Percentiles rank a stretch among this genome's conserved stretches.
phyloP scores from a whole-genome alignment of 305 asterid species.

The Ruellia speciosa region DNA sequence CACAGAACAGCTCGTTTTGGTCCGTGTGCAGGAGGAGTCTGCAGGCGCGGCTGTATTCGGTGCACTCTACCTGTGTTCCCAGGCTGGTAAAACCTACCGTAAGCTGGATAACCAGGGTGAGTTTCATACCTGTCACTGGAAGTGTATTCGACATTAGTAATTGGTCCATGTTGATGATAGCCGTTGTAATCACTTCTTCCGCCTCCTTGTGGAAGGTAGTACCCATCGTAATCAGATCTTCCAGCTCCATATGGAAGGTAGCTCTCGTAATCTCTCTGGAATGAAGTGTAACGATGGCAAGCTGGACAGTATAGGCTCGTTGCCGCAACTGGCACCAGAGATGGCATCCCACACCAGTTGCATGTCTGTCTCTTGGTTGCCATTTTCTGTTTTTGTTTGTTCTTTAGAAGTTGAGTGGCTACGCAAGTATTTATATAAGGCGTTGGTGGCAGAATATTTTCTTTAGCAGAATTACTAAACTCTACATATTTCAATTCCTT shows the following conservation, averaged over 20 bases:
- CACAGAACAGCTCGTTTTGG: conserved; percentile 58
- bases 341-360: conserved; percentile 30
- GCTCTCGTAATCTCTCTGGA: conserved; percentile 12
- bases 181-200: conserved; percentile 8
- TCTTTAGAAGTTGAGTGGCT: conserved; percentile 11
- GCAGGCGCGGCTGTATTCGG: conserved; percentile 21
- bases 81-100: conserved; percentile 17
- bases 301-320: conserved; percentile 27
- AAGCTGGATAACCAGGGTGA: conserved; percentile 18
- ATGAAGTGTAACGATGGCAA: conserved; percentile 20
- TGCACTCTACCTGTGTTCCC: conserved; percentile 11
- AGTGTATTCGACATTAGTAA: conserved; percentile 10
- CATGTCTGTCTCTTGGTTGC: conserved; percentile 27
- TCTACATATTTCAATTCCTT: too few species aligned
- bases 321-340: conserved; percentile 23
- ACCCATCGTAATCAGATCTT: conserved; percentile 17
- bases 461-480: neutral
- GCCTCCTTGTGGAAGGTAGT: conserved; percentile 17
- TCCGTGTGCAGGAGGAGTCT: conserved; percentile 34
- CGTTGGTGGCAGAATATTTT: neutral
- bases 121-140: conserved; percentile 2
- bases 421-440: conserved; percentile 16
- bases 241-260: conserved; percentile 17
- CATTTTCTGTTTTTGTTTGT: conserved; percentile 20
- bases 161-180: conserved; percentile 16